Percentiles rank a stretch among this genome's conserved stretches.
Conservation (phyloP, 805 yeast genomes). For the Ogataea polymorpha region DNA sequence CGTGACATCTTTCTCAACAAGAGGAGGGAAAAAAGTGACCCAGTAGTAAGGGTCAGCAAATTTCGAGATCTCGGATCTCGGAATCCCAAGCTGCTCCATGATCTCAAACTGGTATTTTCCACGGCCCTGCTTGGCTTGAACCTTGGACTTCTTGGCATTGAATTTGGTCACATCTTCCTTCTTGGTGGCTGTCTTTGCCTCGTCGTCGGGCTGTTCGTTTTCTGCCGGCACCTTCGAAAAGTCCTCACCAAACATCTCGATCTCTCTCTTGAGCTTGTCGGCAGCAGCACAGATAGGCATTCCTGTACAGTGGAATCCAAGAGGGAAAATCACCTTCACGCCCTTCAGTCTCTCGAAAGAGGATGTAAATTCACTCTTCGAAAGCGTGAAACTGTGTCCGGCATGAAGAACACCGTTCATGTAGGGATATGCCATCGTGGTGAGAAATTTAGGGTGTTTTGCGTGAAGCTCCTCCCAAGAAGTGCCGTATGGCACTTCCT, state of each 20-base stretch:
- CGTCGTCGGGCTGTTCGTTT: slow-evolving; percentile 33
- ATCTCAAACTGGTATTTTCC: slow-evolving; percentile 95
- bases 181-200: slow-evolving; percentile 29
- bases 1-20: slow-evolving; percentile 76
- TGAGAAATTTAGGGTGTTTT: slow-evolving; percentile 80
- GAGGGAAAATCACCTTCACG: slow-evolving; percentile 86
- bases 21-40: slow-evolving; percentile 89
- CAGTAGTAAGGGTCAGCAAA: slow-evolving; percentile 93
- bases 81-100: slow-evolving; percentile 90
- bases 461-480: slow-evolving; percentile 67
- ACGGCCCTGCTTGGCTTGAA: slow-evolving; percentile 89
- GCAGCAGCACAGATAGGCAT: slow-evolving; percentile 97
- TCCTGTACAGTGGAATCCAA: slow-evolving; percentile 99
- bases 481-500: slow-evolving; percentile 56
- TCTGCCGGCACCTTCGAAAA: slow-evolving; percentile 68
- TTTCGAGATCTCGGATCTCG: slow-evolving; percentile 75
- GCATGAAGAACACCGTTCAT: slow-evolving; percentile 99
- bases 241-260: slow-evolving; percentile 84
- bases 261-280: slow-evolving; percentile 89
- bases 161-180: slow-evolving; percentile 86
- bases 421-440: slow-evolving; percentile 97
- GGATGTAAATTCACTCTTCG: slow-evolving; percentile 87
- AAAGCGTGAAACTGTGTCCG: slow-evolving; percentile 93
- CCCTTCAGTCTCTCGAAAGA: slow-evolving; percentile 97
- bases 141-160: slow-evolving; percentile 90